Conservation (phyloP, 2,329 filamentous ascomycete genomes). For the Arthrobotrys iridis region DNA sequence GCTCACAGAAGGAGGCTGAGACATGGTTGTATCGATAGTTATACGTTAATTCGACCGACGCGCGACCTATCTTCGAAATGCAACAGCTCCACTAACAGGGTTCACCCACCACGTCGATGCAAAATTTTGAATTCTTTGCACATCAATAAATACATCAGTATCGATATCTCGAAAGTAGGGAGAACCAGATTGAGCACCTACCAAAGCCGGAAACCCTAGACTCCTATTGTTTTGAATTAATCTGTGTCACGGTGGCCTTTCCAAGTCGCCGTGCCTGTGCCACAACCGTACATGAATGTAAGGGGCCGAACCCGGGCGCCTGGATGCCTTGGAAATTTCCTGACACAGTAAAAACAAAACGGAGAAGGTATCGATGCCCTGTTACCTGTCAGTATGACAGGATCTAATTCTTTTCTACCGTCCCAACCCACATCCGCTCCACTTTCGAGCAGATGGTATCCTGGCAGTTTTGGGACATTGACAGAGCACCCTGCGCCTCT, state of each 20-base stretch:
- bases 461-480: neutral
- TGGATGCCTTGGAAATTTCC: neutral
- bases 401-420: conserved; percentile 1
- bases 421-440: conserved; percentile 2
- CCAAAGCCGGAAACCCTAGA: neutral
- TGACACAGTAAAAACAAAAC: neutral
- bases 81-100: too few relatives aligned
- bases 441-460: neutral
- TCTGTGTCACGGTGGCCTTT: conserved; percentile 2
- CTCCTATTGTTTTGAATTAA: neutral
- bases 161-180: too few relatives aligned
- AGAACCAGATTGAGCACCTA: too few relatives aligned
- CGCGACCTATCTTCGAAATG: too few relatives aligned
- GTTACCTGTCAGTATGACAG: neutral
- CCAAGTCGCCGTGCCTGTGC: neutral
- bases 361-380: neutral
- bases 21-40: neutral
- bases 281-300: neutral
- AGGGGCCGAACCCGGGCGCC: neutral
- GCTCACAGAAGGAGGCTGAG: conserved; percentile 5
- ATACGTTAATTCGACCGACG: neutral
- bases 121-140: too few relatives aligned
- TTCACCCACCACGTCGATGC: too few relatives aligned
- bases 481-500: neutral
- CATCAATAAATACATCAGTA: too few relatives aligned